Conservation (phyloP, 257 asterid genomes). For the Voacanga thouarsii region DNA sequence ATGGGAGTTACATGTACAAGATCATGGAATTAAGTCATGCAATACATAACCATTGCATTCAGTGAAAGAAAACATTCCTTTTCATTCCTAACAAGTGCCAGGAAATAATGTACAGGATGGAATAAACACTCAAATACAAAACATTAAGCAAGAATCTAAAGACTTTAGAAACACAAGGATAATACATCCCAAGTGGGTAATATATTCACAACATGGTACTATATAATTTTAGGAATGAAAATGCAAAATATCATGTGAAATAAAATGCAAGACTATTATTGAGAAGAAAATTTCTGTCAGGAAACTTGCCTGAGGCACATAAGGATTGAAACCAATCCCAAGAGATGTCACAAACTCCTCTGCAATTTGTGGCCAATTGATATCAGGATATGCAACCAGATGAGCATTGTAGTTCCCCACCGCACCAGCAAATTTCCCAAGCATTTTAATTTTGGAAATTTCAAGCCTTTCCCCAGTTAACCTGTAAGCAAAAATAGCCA, state of each 20-base stretch:
- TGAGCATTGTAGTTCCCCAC: conserved; percentile 61
- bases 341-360: conserved; percentile 45
- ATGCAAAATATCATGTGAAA: neutral
- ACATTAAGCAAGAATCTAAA: neutral
- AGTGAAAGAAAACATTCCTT: neutral
- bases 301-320: conserved; percentile 42
- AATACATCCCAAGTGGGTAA: neutral
- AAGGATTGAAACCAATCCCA: conserved; percentile 46
- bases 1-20: conserved; percentile 6
- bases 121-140: neutral
- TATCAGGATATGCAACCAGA: conserved; percentile 42
- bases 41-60: neutral
- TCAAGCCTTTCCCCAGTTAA: conserved; percentile 31
- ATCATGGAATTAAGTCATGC: neutral
- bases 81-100: neutral
- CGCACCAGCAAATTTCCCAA: conserved; percentile 57
- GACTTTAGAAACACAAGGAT: neutral
- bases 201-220: neutral
- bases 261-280: neutral
- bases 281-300: neutral
- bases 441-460: conserved; percentile 32
- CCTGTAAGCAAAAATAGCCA: conserved; percentile 48
- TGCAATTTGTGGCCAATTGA: conserved; percentile 44
- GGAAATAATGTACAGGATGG: neutral
- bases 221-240: neutral